Conservation (phyloP, 2,329 filamentous ascomycete genomes). For the Aspergillus sp. region DNA sequence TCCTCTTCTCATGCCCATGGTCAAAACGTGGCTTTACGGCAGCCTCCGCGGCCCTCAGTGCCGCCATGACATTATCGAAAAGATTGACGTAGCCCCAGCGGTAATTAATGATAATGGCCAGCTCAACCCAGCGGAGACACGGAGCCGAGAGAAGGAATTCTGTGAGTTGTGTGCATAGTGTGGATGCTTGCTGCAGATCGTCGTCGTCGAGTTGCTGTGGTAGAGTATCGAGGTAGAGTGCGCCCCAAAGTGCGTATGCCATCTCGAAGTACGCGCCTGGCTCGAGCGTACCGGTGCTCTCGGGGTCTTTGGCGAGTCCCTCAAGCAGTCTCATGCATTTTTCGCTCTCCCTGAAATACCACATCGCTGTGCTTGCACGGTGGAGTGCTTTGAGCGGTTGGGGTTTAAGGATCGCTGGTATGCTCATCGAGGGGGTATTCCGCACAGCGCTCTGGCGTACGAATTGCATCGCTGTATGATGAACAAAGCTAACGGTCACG, state of each 20-base stretch:
- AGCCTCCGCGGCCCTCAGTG: background rate
- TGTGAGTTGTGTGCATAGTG: background rate
- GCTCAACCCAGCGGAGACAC: background rate
- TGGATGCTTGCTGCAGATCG: background rate
- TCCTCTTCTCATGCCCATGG: background rate
- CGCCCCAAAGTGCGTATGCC: slow-evolving; percentile 1
- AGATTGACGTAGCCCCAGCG: background rate
- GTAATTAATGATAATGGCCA: slow-evolving; percentile 2
- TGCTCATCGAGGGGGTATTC: background rate
- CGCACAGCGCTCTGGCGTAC: background rate
- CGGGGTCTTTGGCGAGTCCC: background rate
- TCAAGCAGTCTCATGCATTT: background rate
- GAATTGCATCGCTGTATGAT: slow-evolving; percentile 4
- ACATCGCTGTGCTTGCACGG: slow-evolving; percentile 6
- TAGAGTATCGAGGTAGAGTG: background rate
- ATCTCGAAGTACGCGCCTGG: slow-evolving; percentile 1
- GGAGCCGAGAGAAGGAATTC: background rate
- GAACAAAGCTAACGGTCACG: background rate
- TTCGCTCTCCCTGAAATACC: background rate
- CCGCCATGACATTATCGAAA: background rate
- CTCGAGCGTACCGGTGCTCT: background rate
- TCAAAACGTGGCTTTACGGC: background rate
- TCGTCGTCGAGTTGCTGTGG: background rate
- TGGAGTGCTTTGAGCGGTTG: background rate
- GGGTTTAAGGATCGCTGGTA: background rate